Percentiles rank a stretch among this genome's conserved stretches.
phyloP scores from a whole-genome alignment of 805 yeast genomes.

The Lipomyces anomalus region DNA sequence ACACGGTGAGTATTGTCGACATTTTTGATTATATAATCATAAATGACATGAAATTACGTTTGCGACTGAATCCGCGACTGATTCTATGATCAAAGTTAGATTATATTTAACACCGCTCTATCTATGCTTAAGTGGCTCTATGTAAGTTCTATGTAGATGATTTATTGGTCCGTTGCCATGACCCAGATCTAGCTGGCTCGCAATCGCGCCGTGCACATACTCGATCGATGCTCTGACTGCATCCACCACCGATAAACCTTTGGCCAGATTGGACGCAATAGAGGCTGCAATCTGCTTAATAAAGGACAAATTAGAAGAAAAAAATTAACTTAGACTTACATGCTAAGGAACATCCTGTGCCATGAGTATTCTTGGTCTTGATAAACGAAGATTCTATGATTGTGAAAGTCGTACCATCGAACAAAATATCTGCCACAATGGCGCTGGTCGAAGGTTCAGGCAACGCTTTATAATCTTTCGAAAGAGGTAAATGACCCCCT shows the following conservation, averaged over 20 bases:
- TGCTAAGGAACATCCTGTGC: constrained; percentile 86
- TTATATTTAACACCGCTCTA: not conserved
- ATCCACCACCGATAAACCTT: constrained; percentile 41
- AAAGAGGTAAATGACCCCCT: constrained; percentile 66
- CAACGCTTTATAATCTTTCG: constrained; percentile 7
- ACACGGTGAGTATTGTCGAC: no score
- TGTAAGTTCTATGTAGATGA: constrained; percentile 37
- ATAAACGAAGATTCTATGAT: constrained; percentile 45
- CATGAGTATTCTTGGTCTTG: constrained; percentile 61
- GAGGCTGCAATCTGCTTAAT: constrained; percentile 40
- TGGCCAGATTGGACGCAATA: constrained; percentile 69
- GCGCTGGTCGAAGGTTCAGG: constrained; percentile 17
- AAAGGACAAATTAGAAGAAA: not conserved
- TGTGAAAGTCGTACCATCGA: constrained; percentile 38
- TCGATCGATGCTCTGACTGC: constrained; percentile 55
- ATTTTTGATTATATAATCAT: no score
- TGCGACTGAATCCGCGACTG: no score
- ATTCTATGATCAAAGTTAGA: no score
- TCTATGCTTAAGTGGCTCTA: not conserved
- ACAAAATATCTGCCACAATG: constrained; percentile 49
- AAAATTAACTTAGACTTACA: constrained; percentile 10
- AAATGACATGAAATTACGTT: no score
- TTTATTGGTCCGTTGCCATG: constrained; percentile 70
- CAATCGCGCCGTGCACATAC: constrained; percentile 63
- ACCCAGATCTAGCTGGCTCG: constrained; percentile 42